These are phyloP conservation scores for Auriscalpium vulgare DNA, from an alignment of 768 basidiomycete species.

Conservation along the genomic window DNA sequence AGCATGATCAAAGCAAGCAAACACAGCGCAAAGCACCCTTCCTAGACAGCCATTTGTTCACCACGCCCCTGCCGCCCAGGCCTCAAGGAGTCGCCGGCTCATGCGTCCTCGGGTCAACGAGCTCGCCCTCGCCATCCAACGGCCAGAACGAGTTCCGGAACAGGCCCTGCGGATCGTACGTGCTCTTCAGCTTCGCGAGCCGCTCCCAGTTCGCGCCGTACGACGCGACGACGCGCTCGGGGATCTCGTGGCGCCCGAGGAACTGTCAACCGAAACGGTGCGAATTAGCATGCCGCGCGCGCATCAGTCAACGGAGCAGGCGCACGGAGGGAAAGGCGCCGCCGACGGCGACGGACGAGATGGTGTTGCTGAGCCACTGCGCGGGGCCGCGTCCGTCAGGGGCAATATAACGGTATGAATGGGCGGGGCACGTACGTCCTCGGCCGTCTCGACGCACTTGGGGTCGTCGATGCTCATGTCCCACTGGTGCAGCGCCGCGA, in stretches of 20 bases:
- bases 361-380: slow-evolving; percentile 74
- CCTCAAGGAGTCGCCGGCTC: slow-evolving; percentile 47
- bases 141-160: slow-evolving; percentile 84
- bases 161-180: slow-evolving; percentile 69
- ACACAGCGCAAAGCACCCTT: no score
- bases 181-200: slow-evolving; percentile 60
- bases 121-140: slow-evolving; percentile 45
- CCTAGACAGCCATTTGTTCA: no score
- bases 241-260: slow-evolving; percentile 62
- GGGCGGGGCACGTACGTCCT: slow-evolving; percentile 45
- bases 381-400: slow-evolving; percentile 10
- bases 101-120: slow-evolving; percentile 48
- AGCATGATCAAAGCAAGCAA: no score
- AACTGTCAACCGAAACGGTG: slow-evolving; percentile 37
- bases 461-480: slow-evolving; percentile 76
- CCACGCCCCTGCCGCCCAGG: no score
- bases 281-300: background rate
- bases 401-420: background rate
- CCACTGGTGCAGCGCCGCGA: slow-evolving; percentile 91
- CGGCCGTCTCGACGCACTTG: slow-evolving; percentile 73
- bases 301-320: background rate
- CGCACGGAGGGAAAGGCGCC: slow-evolving; percentile 77
- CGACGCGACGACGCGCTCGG: slow-evolving; percentile 53
- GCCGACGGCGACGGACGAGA: slow-evolving; percentile 64
- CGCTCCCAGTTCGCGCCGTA: slow-evolving; percentile 73